A percentile compares a stretch with the other conserved stretches of the same genome.
Evolutionary conservation across 306 rosid genomes (phyloP).

Genomic region (Quercus dentata): DNA sequence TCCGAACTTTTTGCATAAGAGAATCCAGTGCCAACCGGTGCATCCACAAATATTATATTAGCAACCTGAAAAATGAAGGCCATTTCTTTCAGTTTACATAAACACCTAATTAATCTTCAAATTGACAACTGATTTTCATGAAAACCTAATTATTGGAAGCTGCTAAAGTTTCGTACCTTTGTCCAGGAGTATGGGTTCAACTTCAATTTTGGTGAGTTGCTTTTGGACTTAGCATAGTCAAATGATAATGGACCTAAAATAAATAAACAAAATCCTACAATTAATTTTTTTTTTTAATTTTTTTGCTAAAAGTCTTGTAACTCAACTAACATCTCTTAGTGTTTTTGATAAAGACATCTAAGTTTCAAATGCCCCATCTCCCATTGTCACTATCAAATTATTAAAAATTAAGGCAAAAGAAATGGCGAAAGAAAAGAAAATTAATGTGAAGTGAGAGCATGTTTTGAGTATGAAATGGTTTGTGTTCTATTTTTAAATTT

Average conservation of each 20-base stretch:
- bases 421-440: too few species aligned
- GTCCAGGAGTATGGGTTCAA: constrained; percentile 30
- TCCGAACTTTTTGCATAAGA: constrained; percentile 18
- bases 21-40: constrained; percentile 31
- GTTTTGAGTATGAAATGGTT: too few species aligned
- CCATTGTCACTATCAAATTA: too few species aligned
- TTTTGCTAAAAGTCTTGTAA: too few species aligned
- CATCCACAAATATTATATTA: constrained; percentile 22
- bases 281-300: too few species aligned
- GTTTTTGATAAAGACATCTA: too few species aligned
- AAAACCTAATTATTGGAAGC: background rate
- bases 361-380: too few species aligned
- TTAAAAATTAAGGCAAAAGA: too few species aligned
- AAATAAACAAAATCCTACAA: too few species aligned
- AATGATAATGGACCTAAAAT: constrained; percentile 10
- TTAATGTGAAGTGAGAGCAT: too few species aligned
- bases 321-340: too few species aligned
- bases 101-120: background rate
- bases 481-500: too few species aligned
- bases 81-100: background rate
- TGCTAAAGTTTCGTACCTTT: background rate
- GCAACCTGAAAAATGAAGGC: constrained; percentile 8
- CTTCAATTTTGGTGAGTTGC: constrained; percentile 7
- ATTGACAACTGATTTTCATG: background rate
- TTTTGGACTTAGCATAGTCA: background rate